These are phyloP conservation scores for Lactifluus pinguis DNA, from an alignment of 768 basidiomycete genomes.

Conservation along the genomic window DNA sequence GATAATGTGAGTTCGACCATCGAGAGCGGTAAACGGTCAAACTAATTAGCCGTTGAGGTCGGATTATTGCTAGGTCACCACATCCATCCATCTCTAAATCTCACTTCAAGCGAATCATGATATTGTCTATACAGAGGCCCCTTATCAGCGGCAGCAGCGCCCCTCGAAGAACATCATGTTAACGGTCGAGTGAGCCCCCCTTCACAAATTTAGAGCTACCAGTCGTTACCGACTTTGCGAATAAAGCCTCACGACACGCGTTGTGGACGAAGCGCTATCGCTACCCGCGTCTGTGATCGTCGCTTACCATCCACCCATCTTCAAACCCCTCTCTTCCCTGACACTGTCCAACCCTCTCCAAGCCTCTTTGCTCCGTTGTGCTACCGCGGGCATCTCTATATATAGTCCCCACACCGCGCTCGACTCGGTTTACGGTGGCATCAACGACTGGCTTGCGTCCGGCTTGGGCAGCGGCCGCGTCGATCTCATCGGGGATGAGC, in stretches of 20 bases:
- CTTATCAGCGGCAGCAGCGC: conserved; percentile 26
- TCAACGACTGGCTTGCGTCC: conserved; percentile 83
- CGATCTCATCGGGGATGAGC: conserved; percentile 34
- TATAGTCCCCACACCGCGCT: conserved; percentile 86
- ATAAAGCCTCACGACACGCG: conserved; percentile 60
- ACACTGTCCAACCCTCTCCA: conserved; percentile 76
- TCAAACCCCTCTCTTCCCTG: conserved; percentile 63
- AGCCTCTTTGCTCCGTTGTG: conserved; percentile 67
- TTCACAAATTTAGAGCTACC: background rate
- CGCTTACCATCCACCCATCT: conserved; percentile 82
- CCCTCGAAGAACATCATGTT: conserved; percentile 29
- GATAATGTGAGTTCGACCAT: conserved; percentile 65
- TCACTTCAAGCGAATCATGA: no score
- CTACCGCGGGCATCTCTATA: conserved; percentile 74
- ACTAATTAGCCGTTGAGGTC: conserved; percentile 18
- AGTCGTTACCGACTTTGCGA: background rate
- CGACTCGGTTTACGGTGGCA: conserved; percentile 74
- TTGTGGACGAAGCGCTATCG: conserved; percentile 58
- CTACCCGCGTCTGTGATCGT: conserved; percentile 59
- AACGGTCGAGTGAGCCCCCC: conserved; percentile 33
- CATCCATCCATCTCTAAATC: background rate
- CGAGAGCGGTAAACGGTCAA: background rate
- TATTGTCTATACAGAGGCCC: conserved; percentile 26
- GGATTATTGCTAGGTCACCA: conserved; percentile 27
- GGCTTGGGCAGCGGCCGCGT: conserved; percentile 22